A percentile compares a stretch with the other conserved stretches of the same genome.
Conservation (phyloP, 495 filamentous ascomycete genomes). For the Tuber magnatum region DNA sequence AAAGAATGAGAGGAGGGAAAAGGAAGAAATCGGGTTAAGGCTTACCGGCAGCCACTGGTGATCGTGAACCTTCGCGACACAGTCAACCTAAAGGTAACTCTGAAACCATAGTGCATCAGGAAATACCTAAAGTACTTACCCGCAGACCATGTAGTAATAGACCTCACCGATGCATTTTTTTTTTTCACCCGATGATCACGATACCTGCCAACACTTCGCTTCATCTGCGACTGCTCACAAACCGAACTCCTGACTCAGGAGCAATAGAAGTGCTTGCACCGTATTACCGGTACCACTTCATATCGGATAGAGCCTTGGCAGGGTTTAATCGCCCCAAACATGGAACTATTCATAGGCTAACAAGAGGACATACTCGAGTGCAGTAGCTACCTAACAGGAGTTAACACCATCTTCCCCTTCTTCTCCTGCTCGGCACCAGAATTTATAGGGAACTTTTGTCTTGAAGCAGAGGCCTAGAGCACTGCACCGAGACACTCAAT, state of each 20-base stretch:
- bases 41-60: background rate
- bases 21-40: background rate
- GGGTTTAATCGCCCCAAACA: background rate
- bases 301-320: background rate
- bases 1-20: background rate
- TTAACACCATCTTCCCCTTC: background rate
- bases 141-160: background rate
- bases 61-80: background rate
- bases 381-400: background rate
- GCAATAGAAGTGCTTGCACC: background rate
- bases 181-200: background rate
- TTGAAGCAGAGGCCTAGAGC: no score
- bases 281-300: background rate
- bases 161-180: background rate
- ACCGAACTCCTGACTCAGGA: background rate
- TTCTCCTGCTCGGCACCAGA: background rate
- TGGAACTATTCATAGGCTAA: background rate
- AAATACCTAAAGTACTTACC: background rate
- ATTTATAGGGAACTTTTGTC: background rate
- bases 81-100: background rate
- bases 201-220: background rate
- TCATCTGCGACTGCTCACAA: background rate
- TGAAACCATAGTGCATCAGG: background rate
- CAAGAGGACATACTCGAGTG: background rate
- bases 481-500: background rate